Conservation (phyloP, 345 rosid genomes). For the Acer campestre region DNA sequence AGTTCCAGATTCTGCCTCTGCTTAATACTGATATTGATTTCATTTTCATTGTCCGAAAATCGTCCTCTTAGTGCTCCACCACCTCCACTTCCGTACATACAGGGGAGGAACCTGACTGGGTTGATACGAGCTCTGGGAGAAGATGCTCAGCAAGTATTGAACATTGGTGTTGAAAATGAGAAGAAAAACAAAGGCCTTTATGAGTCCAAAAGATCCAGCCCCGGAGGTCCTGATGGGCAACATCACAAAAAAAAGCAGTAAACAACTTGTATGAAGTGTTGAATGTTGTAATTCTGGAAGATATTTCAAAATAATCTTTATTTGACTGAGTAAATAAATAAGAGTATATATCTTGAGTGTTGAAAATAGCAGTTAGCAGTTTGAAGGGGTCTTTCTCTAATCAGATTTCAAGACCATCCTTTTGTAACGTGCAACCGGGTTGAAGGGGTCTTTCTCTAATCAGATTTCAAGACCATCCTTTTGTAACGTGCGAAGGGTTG, state of each 20-base stretch:
- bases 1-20: slow-evolving; percentile 17
- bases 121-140: slow-evolving; percentile 23
- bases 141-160: slow-evolving; percentile 19
- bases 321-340: too few relatives aligned
- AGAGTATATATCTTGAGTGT: too few relatives aligned
- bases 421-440: too few relatives aligned
- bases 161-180: slow-evolving; percentile 15
- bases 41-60: slow-evolving; percentile 20
- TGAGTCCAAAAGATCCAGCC: slow-evolving; percentile 38
- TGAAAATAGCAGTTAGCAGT: too few relatives aligned
- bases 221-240: slow-evolving; percentile 58
- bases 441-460: too few relatives aligned
- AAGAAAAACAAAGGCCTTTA: neutral
- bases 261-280: too few relatives aligned
- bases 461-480: too few relatives aligned
- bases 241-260: slow-evolving; percentile 27
- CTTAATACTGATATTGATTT: slow-evolving; percentile 15
- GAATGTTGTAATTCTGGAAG: too few relatives aligned
- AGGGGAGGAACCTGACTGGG: slow-evolving; percentile 19
- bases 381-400: too few relatives aligned
- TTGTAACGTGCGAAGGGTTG: too few relatives aligned
- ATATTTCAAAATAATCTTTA: too few relatives aligned
- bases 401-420: too few relatives aligned
- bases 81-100: neutral
- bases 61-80: slow-evolving; percentile 18